phyloP scores from a whole-genome alignment of 306 rosid species.

The Albizia julibrissin region DNA sequence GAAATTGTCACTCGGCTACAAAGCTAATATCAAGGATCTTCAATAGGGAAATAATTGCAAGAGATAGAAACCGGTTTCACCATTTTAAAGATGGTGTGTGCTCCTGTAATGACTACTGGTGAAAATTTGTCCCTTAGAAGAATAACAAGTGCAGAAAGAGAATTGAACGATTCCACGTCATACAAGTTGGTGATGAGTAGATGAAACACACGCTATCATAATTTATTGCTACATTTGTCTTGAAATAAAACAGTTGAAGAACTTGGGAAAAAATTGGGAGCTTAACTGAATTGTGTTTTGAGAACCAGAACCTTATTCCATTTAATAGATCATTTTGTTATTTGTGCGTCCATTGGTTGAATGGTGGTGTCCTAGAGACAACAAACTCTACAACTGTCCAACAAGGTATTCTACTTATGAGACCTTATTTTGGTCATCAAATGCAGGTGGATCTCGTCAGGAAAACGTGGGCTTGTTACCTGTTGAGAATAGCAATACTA shows the following conservation, averaged over 20 bases:
- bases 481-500: no score
- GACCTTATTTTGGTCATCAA: neutral
- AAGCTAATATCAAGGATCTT: constrained; percentile 66
- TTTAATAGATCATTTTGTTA: neutral
- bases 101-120: constrained; percentile 77
- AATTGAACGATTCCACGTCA: constrained; percentile 24
- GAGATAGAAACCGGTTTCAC: constrained; percentile 69
- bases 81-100: constrained; percentile 64
- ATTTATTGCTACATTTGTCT: neutral
- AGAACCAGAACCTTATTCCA: neutral
- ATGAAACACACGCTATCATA: neutral
- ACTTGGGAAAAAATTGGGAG: neutral
- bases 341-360: neutral
- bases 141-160: constrained; percentile 24
- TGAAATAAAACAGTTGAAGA: neutral
- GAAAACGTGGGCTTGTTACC: no score
- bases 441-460: neutral
- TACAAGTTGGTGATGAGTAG: constrained; percentile 14
- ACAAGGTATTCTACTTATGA: neutral
- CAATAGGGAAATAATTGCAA: constrained; percentile 73
- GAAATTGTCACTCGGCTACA: constrained; percentile 74
- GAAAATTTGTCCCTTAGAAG: constrained; percentile 31
- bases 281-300: neutral
- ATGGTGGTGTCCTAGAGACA: neutral
- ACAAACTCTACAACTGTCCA: neutral